A percentile compares a stretch with the other conserved stretches of the same genome.
Evolutionary conservation across 2,329 filamentous ascomycete species (phyloP).

Genomic region (Alternaria tenuissima): DNA sequence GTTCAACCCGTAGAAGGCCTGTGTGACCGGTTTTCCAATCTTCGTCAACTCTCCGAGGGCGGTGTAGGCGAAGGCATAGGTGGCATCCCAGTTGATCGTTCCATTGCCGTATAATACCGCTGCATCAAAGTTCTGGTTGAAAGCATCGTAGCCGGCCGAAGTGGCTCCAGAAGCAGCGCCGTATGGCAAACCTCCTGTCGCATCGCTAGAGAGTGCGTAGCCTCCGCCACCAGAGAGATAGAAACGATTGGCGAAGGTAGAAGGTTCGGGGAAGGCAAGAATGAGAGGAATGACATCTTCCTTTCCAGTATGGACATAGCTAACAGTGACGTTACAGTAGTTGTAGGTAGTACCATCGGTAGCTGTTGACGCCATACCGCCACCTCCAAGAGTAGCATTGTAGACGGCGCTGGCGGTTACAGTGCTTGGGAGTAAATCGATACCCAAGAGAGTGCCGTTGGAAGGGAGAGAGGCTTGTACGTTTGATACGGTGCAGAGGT

Average conservation of each 20-base stretch:
- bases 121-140: slow-evolving; percentile 52
- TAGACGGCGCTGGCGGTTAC: slow-evolving; percentile 49
- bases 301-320: slow-evolving; percentile 56
- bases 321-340: slow-evolving; percentile 60
- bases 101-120: slow-evolving; percentile 54
- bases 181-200: slow-evolving; percentile 56
- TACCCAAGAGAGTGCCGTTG: slow-evolving; percentile 28
- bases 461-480: slow-evolving; percentile 28
- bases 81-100: slow-evolving; percentile 60
- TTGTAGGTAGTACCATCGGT: slow-evolving; percentile 19
- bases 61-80: slow-evolving; percentile 62
- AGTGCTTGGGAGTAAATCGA: slow-evolving; percentile 53
- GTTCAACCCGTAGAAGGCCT: slow-evolving; percentile 49
- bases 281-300: slow-evolving; percentile 26
- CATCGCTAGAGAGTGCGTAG: slow-evolving; percentile 35
- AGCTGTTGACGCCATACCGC: slow-evolving; percentile 4
- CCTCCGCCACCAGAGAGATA: slow-evolving; percentile 59
- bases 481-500: slow-evolving; percentile 26
- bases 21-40: slow-evolving; percentile 57
- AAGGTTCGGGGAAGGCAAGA: slow-evolving; percentile 56
- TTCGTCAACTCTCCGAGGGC: slow-evolving; percentile 62
- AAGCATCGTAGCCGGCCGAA: slow-evolving; percentile 61
- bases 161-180: slow-evolving; percentile 61
- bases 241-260: slow-evolving; percentile 57
- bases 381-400: slow-evolving; percentile 43